Percentiles rank a stretch among this genome's conserved stretches.
These are phyloP conservation scores for apple (Malus domestica) DNA, from an alignment of 306 rosid genomes.

Conservation along the genomic window DNA sequence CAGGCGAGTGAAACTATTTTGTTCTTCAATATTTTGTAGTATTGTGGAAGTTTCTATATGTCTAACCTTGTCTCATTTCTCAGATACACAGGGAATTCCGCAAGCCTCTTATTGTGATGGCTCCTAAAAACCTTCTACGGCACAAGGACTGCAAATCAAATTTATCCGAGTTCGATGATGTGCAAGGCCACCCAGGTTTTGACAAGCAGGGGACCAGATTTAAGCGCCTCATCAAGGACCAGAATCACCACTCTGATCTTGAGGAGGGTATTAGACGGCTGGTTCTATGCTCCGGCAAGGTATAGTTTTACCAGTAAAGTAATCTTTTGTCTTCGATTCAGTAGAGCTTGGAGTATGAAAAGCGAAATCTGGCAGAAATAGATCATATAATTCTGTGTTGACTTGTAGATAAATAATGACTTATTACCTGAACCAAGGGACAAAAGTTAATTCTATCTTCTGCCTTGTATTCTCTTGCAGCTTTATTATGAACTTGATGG, in stretches of 20 bases:
- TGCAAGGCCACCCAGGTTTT: slow-evolving; percentile 96
- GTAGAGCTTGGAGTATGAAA: neutral
- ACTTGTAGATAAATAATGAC: neutral
- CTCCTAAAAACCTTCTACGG: slow-evolving; percentile 91
- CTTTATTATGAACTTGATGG: slow-evolving; percentile 94
- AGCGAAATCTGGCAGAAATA: neutral
- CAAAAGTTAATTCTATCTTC: neutral
- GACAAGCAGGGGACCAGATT: slow-evolving; percentile 98
- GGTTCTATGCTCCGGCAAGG: slow-evolving; percentile 96
- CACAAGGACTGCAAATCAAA: slow-evolving; percentile 89
- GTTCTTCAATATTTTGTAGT: slow-evolving; percentile 6
- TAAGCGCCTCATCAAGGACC: slow-evolving; percentile 93
- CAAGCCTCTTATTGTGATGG: slow-evolving; percentile 90
- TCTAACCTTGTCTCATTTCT: slow-evolving; percentile 13
- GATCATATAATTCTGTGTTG: neutral
- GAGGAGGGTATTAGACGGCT: slow-evolving; percentile 93
- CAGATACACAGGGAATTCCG: slow-evolving; percentile 92
- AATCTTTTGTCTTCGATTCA: neutral
- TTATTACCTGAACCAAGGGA: neutral
- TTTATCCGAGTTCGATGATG: slow-evolving; percentile 93
- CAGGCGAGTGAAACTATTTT: slow-evolving; percentile 52
- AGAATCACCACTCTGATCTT: slow-evolving; percentile 55
- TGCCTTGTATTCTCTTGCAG: slow-evolving; percentile 30
- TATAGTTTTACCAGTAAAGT: neutral
- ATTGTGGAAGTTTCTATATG: neutral